Base-by-base conservation (phyloP, 345 rosid species). In the Populus tremula region DNA sequence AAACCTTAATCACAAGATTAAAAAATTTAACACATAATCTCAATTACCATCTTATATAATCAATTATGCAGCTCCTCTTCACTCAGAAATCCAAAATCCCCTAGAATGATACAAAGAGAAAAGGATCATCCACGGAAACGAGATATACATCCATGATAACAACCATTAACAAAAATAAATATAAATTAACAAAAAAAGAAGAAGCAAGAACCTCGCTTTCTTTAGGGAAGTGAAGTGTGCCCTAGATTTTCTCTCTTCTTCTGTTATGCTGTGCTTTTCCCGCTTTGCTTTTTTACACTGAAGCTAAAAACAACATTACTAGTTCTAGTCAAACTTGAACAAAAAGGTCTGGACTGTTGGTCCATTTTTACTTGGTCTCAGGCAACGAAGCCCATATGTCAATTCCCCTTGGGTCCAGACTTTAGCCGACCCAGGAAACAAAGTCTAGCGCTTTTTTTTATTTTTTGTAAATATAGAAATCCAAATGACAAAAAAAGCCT, bases 261-360 rank as follows among this genome's bases (percentile, higher is more conserved):
- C 2, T 41, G 31, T 7, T n/a, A 23, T 3, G 27, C 62, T 17
- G 31, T 70, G 20, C 38, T 69, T 27, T 70, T 70, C 73, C 73
- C 73, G 73, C 73, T 70, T 64, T 31, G 69, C 20, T 65, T 65
- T 65, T 65, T 21, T 38, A 31, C 69, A 33, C 21, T 17, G n/a
- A 13, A 65, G 69, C 20, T 29, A 20, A 64, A 64, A 65, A 20
- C 29, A 8, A 10, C 63, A 1, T 12, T 3, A 8, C 11, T 1
- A 3, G 27, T n/a, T 25, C 6, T 10, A 10, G 63, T n/a, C 29
- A 20, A 23, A 3, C 12, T 31, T 6, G 69, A 65, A 35, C 20
- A 65, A 25, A 33, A 38, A 35, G 23, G 41, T 65, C 18, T 31
- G 12, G 41, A 14, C n/a, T 33, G 8, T 2, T 1, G 3, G 4